Conservation (phyloP, 805 yeast species). For the Wickerhamiella musiphila region DNA sequence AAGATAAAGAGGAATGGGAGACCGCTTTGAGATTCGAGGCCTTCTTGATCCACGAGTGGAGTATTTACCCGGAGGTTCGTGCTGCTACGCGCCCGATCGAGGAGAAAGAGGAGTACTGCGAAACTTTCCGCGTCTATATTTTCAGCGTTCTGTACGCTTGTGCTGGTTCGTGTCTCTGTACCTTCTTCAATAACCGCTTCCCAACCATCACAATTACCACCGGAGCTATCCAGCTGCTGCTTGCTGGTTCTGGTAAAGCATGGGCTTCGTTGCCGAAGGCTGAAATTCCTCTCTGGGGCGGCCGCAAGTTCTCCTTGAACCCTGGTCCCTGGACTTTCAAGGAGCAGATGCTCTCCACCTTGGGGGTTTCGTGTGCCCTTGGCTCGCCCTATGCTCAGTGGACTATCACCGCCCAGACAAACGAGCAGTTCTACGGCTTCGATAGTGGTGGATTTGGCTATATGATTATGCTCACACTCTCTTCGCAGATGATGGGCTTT, state of each 20-base stretch:
- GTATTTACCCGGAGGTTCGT: slow-evolving; percentile 48
- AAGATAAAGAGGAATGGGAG: slow-evolving; percentile 14
- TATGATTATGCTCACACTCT: slow-evolving; percentile 33
- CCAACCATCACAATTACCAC: slow-evolving; percentile 35
- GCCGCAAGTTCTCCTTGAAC: slow-evolving; percentile 23
- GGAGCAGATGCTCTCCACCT: slow-evolving; percentile 28
- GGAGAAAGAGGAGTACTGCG: slow-evolving; percentile 27
- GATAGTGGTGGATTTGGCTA: slow-evolving; percentile 26
- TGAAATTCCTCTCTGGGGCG: slow-evolving; percentile 2
- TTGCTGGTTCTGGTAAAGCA: slow-evolving; percentile 39
- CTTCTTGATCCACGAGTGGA: slow-evolving; percentile 26
- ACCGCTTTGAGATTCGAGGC: slow-evolving; percentile 24
- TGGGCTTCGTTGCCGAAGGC: slow-evolving; percentile 16
- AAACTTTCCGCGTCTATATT: slow-evolving; percentile 35
- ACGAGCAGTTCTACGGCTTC: slow-evolving; percentile 15
- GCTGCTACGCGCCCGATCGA: slow-evolving; percentile 37
- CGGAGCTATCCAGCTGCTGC: slow-evolving; percentile 39
- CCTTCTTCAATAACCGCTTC: slow-evolving; percentile 40
- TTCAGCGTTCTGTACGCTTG: slow-evolving; percentile 34
- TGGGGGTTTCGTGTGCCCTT: slow-evolving; percentile 15
- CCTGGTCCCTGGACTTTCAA: slow-evolving; percentile 27
- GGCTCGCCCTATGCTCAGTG: slow-evolving; percentile 16
- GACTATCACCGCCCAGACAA: slow-evolving; percentile 22
- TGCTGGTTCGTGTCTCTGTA: slow-evolving; percentile 37
- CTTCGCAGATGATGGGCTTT: slow-evolving; percentile 48